Evolutionary conservation across 2,329 filamentous ascomycete genomes (phyloP), one percentile per base, ranked within the genome.

Genomic region (Clarireedia hainanense): DNA sequence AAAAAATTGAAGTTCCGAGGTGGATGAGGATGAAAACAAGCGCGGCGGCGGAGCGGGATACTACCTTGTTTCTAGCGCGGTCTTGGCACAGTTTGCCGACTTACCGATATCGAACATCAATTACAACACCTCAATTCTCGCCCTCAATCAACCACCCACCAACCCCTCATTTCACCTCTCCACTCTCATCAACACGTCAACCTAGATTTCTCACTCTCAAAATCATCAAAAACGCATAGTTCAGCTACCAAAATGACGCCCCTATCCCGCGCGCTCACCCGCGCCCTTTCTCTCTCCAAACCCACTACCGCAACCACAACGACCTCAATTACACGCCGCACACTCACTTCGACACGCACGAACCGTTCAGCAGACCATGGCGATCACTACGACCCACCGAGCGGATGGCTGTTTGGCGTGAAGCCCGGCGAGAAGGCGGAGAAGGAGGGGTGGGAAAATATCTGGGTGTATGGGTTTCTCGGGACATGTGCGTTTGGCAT

Each of bases 381-480:
- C 3, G 65, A 68, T 53, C 87, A 91, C 71, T 99, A 91, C 74
- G 94, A 99, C 65, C 85, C 91, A 48, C 92, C 94, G 2, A 81
- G 78, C 56, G 94, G 94, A 67, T 96, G 91, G 89, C 83, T 99
- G 67, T 96, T 89, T 73, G 91, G 91, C 64, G 81, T 96, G 67
- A 91, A 91, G 78, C 94, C 94, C 37, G 91, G 91, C 61, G 89
- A 96, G 83, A 95, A 96, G 79, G 85, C 89, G 70, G 84, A 95
- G 80, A 88, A 90, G 73, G 94, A 99, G 76, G 94, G 92, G 52
- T 99, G 94, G 94, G 94, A 99, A 80, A 84, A 79, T 63, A 75
- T 91, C 55, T 91, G 87, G 77, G 86, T 86, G 71, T 89, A 88
- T 71, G 91, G 91, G 50, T 91, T 95, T 73, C 88, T 85, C 71